These are phyloP conservation scores for Bjerkandera adusta DNA, from an alignment of 1,284 basidiomycete species.

Conservation along the genomic window DNA sequence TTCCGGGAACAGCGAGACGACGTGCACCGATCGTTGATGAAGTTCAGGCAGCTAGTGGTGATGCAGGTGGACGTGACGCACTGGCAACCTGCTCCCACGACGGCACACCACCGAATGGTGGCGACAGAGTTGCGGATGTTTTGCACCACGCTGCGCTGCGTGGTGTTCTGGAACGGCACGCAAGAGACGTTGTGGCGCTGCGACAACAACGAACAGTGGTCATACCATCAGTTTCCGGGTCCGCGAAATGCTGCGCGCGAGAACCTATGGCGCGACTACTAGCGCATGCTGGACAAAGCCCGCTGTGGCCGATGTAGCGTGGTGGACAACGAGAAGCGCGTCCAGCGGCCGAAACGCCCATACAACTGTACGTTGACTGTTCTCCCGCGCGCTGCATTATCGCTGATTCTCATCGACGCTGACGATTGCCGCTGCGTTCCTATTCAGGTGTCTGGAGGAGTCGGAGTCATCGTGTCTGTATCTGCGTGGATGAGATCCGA, in stretches of 20 bases:
- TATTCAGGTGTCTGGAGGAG: conserved; percentile 6
- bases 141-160: conserved; percentile 25
- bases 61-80: conserved; percentile 30
- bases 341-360: too few relatives aligned
- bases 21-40: conserved; percentile 27
- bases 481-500: conserved; percentile 9
- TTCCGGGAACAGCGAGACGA: conserved; percentile 22
- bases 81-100: conserved; percentile 25
- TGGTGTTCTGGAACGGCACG: conserved; percentile 28
- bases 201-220: conserved; percentile 27
- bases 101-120: conserved; percentile 26
- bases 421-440: conserved; percentile 3
- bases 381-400: conserved; percentile 11
- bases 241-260: conserved; percentile 18
- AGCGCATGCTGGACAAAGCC: too few relatives aligned
- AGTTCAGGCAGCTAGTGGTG: conserved; percentile 23
- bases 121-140: conserved; percentile 29
- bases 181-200: conserved; percentile 25
- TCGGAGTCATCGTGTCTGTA: conserved; percentile 11
- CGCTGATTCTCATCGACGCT: conserved; percentile 8
- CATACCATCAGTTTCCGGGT: conserved; percentile 9
- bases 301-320: too few relatives aligned
- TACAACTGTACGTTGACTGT: conserved; percentile 1
- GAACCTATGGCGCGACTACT: conserved; percentile 22
- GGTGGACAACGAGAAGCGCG: too few relatives aligned